Evolutionary conservation across 1,284 basidiomycete species (phyloP).

Genomic region (Volvariella volvacea): DNA sequence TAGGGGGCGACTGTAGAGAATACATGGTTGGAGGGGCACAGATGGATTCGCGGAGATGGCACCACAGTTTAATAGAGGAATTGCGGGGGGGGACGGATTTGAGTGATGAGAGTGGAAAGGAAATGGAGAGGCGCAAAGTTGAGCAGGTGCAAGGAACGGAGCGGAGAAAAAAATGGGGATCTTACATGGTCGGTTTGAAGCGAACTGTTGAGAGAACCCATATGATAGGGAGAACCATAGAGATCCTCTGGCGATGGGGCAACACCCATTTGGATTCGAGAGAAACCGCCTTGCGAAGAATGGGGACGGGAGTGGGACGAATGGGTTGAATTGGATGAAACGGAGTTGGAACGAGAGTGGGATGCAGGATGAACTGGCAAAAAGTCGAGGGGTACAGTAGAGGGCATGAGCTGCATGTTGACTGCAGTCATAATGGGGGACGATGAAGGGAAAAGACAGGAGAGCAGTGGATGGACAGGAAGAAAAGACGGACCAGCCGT

Average conservation of each 20-base stretch:
- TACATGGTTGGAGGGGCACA: constrained; percentile 19
- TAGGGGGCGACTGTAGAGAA: constrained; percentile 58
- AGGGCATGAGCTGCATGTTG: constrained; percentile 65
- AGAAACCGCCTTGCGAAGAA: constrained; percentile 58
- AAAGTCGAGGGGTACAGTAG: constrained; percentile 63
- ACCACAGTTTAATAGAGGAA: constrained; percentile 9
- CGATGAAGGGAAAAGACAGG: constrained; percentile 12
- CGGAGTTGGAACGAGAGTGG: constrained; percentile 71
- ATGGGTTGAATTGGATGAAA: constrained; percentile 65
- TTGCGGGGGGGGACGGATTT: constrained; percentile 7
- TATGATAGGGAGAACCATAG: constrained; percentile 56
- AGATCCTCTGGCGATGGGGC: constrained; percentile 55
- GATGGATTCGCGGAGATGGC: constrained; percentile 14
- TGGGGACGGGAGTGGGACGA: constrained; percentile 68
- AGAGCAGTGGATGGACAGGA: constrained; percentile 10
- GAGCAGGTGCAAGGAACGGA: constrained; percentile 16
- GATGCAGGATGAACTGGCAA: constrained; percentile 48
- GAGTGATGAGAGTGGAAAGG: constrained; percentile 16
- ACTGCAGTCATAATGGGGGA: constrained; percentile 53
- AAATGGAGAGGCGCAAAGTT: constrained; percentile 24
- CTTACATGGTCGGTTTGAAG: constrained; percentile 38
- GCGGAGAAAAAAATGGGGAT: constrained; percentile 11
- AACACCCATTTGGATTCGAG: constrained; percentile 44
- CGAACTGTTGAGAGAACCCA: constrained; percentile 26
- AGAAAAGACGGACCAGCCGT: constrained; percentile 22